Percentiles rank a stretch among this genome's conserved stretches.
Evolutionary conservation across 176 grass and related monocot genomes (phyloP).

Genomic region (Zoysia japonica): DNA sequence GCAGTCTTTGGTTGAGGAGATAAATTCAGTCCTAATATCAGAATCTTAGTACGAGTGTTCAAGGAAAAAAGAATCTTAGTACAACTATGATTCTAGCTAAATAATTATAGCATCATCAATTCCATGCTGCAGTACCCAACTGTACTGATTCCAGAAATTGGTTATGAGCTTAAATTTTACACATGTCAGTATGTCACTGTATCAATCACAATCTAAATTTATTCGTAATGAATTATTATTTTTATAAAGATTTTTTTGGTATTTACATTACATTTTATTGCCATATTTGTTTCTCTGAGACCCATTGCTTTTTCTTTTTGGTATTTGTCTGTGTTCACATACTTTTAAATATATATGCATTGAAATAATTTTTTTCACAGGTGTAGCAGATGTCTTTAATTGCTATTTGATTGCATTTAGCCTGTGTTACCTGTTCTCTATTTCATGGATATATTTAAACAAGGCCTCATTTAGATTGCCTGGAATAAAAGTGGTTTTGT

Average conservation of each 20-base stretch:
- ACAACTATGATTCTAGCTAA: not conserved
- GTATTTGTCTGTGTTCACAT: not conserved
- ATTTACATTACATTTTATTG: too few relatives aligned
- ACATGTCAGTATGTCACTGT: not conserved
- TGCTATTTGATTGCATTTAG: not conserved
- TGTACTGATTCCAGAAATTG: not conserved
- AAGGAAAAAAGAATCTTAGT: too few relatives aligned
- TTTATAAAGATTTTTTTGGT: too few relatives aligned
- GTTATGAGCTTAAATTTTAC: not conserved
- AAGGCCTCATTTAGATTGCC: not conserved
- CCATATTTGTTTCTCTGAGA: not conserved
- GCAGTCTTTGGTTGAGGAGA: not conserved
- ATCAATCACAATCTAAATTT: not conserved
- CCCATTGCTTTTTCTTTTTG: not conserved
- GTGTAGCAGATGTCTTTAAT: slow-evolving; percentile 3
- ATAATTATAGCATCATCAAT: not conserved
- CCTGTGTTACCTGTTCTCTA: not conserved
- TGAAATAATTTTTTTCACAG: not conserved
- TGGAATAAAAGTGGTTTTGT: not conserved
- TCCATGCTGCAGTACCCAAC: not conserved
- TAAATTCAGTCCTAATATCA: not conserved
- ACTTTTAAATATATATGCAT: not conserved
- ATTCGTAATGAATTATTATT: not conserved
- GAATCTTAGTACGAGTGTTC: not conserved
- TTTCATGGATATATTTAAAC: slow-evolving; percentile 2